phyloP scores from a whole-genome alignment of 2,329 filamentous ascomycete genomes.

The Calonectria multiphialidica region DNA sequence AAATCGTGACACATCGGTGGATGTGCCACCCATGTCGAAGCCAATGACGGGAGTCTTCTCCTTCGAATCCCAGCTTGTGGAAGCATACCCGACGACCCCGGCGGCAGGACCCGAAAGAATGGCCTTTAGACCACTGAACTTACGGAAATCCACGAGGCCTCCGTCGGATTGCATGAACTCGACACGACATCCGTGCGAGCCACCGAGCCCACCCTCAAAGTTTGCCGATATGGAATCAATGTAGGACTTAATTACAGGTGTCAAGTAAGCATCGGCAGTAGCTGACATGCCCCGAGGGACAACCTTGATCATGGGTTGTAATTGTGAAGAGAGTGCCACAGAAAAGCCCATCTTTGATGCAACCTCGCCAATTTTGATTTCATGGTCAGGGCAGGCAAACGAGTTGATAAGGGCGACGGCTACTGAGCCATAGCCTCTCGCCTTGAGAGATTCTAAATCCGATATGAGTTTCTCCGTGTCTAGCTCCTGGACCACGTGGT shows the following conservation, averaged over 20 bases:
- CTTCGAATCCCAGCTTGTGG: not conserved
- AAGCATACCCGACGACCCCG: not conserved
- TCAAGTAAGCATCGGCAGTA: conserved; percentile 55
- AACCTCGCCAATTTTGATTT: not conserved
- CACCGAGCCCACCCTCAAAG: conserved; percentile 50
- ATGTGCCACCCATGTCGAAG: conserved; percentile 66
- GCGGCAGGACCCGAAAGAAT: not conserved
- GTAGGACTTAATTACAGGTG: conserved; percentile 49
- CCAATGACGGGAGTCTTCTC: not conserved
- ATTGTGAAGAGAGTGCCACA: not conserved
- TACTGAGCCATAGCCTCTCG: not conserved
- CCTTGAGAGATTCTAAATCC: not conserved
- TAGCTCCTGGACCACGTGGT: conserved; percentile 72
- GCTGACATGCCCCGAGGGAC: conserved; percentile 55
- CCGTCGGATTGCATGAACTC: conserved; percentile 63
- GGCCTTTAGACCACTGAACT: conserved; percentile 29
- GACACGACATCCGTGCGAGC: conserved; percentile 19
- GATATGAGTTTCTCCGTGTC: conserved; percentile 61
- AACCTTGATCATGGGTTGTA: conserved; percentile 52
- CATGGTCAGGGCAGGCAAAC: not conserved
- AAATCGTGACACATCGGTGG: conserved; percentile 78
- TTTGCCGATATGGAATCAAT: conserved; percentile 36
- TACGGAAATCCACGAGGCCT: conserved; percentile 64
- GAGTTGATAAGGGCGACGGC: conserved; percentile 1
- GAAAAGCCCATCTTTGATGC: not conserved